Evolutionary conservation across 257 asterid species (phyloP), one percentile per base, ranked within the genome.

Genomic region (Thymus quinquecostatus): DNA sequence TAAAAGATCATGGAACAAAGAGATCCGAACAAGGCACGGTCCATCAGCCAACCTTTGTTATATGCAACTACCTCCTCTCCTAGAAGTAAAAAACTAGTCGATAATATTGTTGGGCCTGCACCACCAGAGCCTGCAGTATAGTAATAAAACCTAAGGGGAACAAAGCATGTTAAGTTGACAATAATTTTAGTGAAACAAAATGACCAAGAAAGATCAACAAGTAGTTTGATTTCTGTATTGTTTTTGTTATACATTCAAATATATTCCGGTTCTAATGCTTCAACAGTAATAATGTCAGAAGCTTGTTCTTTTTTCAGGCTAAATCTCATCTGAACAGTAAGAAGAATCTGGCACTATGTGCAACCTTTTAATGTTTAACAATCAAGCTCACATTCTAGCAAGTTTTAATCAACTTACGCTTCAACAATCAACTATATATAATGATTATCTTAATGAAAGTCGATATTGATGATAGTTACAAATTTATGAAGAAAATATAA

Each of bases 111-210:
- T 11, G 98, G 97, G 71, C 99, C 98, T 66, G 92, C 98, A 72
- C 99, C 98, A 69, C 97, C 99, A 8, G 96, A 84, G 70, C 99
- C 99, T 72, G 99, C 99, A 51, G 99, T 91, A 76, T 88, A 89
- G 81, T 94, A 94, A 82, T 83, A 88, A 84, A 88, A 94, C 84
- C 99, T 94, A 82, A 71, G 68, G 72, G 78, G 71, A 68, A 74
- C 48, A 77, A 76, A 34, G 9, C 77, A 36, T 12, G 72, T 72
- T 50, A 64, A 36, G 13, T 56, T 54, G 27, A 55, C 68, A 40
- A 29, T 11, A 64, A 61, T 8, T 50, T 30, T 8, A 7, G 60
- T n/a, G 38, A 27, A 30, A 72, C 36, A 10, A 61, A 66, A 50
- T 34, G 33, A 70, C 10, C n/a, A 6, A 60, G 55, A 32, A 43